Conservation (phyloP, 495 filamentous ascomycete species). For the Penicillium malachiteum region DNA sequence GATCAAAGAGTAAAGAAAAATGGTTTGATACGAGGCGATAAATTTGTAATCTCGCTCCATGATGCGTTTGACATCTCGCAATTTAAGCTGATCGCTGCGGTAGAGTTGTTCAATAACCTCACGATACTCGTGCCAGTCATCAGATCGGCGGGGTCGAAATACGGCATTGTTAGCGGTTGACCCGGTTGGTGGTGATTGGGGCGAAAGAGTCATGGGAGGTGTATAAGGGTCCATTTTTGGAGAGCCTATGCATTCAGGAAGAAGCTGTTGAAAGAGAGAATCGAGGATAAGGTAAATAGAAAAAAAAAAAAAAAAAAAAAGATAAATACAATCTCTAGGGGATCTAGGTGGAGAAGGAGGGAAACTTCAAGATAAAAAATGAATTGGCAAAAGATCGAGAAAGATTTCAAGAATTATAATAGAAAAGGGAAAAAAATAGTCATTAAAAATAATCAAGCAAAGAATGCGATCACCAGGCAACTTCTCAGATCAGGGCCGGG, state of each 20-base stretch:
- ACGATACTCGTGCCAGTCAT: slow-evolving; percentile 45
- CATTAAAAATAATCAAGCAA: slow-evolving; percentile 7
- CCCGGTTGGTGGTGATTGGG: slow-evolving; percentile 19
- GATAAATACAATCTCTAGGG: background rate
- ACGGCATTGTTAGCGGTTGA: slow-evolving; percentile 13
- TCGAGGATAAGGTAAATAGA: background rate
- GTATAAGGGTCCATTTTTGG: slow-evolving; percentile 9
- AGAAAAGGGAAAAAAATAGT: slow-evolving; percentile 9
- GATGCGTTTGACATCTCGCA: slow-evolving; percentile 42
- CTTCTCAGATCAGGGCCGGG: slow-evolving; percentile 19
- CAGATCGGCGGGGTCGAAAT: slow-evolving; percentile 42
- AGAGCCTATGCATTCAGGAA: background rate
- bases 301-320: slow-evolving; percentile 1
- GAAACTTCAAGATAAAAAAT: background rate
- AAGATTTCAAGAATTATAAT: slow-evolving; percentile 7
- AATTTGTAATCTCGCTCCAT: slow-evolving; percentile 46
- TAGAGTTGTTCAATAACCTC: slow-evolving; percentile 43
- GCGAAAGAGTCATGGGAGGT: slow-evolving; percentile 17
- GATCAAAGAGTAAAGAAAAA: slow-evolving; percentile 9
- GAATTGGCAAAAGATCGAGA: slow-evolving; percentile 1
- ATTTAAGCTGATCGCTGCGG: slow-evolving; percentile 42
- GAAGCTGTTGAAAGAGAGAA: background rate
- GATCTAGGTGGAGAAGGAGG: background rate
- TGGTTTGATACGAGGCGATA: slow-evolving; percentile 37
- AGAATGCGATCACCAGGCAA: slow-evolving; percentile 29